Base-by-base conservation (phyloP, 1,284 basidiomycete species). In the Phlebopus sp. region DNA sequence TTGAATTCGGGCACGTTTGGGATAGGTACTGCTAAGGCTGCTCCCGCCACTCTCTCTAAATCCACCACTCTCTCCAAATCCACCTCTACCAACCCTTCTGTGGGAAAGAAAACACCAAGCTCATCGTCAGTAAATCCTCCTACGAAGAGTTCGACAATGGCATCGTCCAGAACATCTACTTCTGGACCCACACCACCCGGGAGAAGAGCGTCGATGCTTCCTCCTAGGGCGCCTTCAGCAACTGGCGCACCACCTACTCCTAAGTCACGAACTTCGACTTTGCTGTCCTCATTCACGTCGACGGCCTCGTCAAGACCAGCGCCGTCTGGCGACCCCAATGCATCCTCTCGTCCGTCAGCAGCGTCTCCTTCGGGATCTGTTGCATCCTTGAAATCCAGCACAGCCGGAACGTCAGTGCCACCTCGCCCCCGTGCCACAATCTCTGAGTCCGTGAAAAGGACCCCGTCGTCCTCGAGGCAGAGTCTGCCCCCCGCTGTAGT, bases 1-100 rank as follows among this genome's bases (percentile, higher is more conserved):
- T 71, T 84, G 56, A 81, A 70, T 66, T 79, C 82, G 51, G 80
- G 83, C 56, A 85, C 82, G 54, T 83, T 84, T 71, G 79, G 82
- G 53, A 60, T 76, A 59, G 80, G 81, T 51, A 57, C 73, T 50
- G 69, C 75, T 46, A 87, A 82, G 65, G 56, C 77, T 54, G 63
- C 73, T 43, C 64, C 73, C 50, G 56, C 71, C 52, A 46, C 65
- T 38, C 49, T 66, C 25, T 49, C 70, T 46, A 57, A 59, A 18
- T 60, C 72, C 9, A 58, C 72, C 32, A 58, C 71, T 49, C 57
- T 69, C 49, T 59, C 67, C 41, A 60, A 69, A 40, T 68, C 65
- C 51, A 48, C 66, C 42, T 50, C 69, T 29, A 44, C 69, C 46
- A 61, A 72, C 25, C 60, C 76, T 19, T 61, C 72, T 37, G 45